A percentile compares a stretch with the other conserved stretches of the same genome.
Conservation (phyloP, 192 early-diverging fungal species). For the Phlyctochytrium arcticum region DNA sequence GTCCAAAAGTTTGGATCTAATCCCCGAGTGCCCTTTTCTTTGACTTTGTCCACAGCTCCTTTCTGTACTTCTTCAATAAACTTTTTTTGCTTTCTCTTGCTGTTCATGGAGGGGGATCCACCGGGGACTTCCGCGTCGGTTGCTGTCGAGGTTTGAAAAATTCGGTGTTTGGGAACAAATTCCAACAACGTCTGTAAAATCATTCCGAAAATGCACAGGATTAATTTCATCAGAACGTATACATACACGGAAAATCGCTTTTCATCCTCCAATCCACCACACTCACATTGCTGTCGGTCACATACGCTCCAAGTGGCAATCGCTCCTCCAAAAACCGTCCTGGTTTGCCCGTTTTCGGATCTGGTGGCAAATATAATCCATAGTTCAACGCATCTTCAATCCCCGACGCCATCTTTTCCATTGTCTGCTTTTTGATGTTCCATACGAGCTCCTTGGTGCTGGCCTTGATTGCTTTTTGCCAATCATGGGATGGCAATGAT, state of each 20-base stretch:
- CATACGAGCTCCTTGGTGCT: constrained; percentile 35
- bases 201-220: background rate
- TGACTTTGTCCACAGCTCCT: constrained; percentile 40
- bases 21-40: constrained; percentile 32
- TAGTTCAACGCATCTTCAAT: constrained; percentile 46
- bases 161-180: constrained; percentile 38
- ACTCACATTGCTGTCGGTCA: constrained; percentile 40
- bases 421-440: constrained; percentile 43
- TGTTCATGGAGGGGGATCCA: constrained; percentile 29
- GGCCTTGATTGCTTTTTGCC: constrained; percentile 41
- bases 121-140: constrained; percentile 11
- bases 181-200: constrained; percentile 42
- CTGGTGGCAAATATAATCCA: constrained; percentile 38
- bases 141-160: constrained; percentile 11
- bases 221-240: background rate
- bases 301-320: constrained; percentile 25
- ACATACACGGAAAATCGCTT: background rate
- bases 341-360: constrained; percentile 24
- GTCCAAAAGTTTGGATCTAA: constrained; percentile 50
- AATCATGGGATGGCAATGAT: constrained; percentile 30
- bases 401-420: constrained; percentile 44
- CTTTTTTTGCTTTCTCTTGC: constrained; percentile 51
- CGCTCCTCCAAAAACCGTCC: constrained; percentile 51
- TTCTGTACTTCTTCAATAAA: constrained; percentile 49
- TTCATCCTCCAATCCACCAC: too few relatives aligned